phyloP scores from a whole-genome alignment of 441 rosid species.

The Oxalis stricta region DNA sequence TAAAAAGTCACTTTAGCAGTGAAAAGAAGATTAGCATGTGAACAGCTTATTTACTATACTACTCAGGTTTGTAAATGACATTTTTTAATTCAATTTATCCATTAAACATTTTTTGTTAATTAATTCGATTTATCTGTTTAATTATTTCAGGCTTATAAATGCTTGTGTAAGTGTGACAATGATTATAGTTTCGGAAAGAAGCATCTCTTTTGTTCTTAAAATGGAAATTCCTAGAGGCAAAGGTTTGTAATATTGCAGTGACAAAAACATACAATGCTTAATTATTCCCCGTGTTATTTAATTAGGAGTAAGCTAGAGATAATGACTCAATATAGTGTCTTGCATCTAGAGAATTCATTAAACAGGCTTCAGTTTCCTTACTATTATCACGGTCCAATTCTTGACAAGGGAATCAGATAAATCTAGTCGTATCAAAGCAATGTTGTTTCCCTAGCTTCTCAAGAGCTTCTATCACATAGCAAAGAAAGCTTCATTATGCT shows the following conservation, averaged over 20 bases:
- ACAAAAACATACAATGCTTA: too few relatives aligned
- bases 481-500: conserved; percentile 80
- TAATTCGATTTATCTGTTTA: neutral
- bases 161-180: conserved; percentile 43
- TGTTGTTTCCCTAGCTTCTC: conserved; percentile 85
- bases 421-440: conserved; percentile 41
- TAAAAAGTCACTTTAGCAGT: conserved; percentile 73
- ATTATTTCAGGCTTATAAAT: conserved; percentile 65
- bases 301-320: too few relatives aligned
- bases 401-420: conserved; percentile 81
- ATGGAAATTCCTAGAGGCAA: conserved; percentile 88
- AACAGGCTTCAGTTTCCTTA: conserved; percentile 94
- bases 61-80: conserved; percentile 36
- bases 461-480: conserved; percentile 61
- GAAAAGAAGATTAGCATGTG: conserved; percentile 89
- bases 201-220: conserved; percentile 65
- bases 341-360: too few relatives aligned
- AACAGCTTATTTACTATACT: conserved; percentile 62
- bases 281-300: too few relatives aligned
- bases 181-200: conserved; percentile 47
- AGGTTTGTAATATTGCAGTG: conserved; percentile 25
- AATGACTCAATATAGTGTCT: too few relatives aligned
- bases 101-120: neutral
- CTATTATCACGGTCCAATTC: conserved; percentile 78
- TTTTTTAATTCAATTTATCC: neutral